These are phyloP conservation scores for Scytalidium sp. DNA, from an alignment of 2,329 filamentous ascomycete species.

Conservation along the genomic window DNA sequence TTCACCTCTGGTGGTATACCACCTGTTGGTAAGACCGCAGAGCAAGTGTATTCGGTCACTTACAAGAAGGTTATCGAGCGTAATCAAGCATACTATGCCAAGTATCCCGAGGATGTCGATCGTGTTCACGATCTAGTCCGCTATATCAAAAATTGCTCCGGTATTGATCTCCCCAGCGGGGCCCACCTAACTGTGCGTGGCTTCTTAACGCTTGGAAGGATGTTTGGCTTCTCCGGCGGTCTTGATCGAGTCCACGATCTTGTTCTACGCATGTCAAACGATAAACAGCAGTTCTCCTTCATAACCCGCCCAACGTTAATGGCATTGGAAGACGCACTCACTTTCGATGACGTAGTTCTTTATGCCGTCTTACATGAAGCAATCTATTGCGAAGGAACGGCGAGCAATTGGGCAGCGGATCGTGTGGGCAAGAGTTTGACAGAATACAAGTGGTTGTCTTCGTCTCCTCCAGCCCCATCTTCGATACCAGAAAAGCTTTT, in stretches of 20 bases:
- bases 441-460: slow-evolving; percentile 46
- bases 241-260: slow-evolving; percentile 72
- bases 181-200: slow-evolving; percentile 69
- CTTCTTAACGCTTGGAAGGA: slow-evolving; percentile 74
- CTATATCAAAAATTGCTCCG: slow-evolving; percentile 57
- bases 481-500: slow-evolving; percentile 49
- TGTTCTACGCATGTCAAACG: slow-evolving; percentile 66
- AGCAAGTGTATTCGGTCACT: slow-evolving; percentile 71
- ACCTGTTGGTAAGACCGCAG: slow-evolving; percentile 67
- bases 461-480: slow-evolving; percentile 24
- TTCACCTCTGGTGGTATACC: slow-evolving; percentile 85
- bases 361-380: slow-evolving; percentile 87
- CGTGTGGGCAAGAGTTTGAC: slow-evolving; percentile 51
- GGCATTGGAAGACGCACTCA: slow-evolving; percentile 62
- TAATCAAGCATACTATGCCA: slow-evolving; percentile 77
- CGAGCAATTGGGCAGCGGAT: slow-evolving; percentile 74
- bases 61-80: slow-evolving; percentile 68
- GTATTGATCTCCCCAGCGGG: slow-evolving; percentile 67
- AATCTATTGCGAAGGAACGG: slow-evolving; percentile 71
- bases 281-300: slow-evolving; percentile 73
- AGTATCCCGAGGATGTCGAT: slow-evolving; percentile 77
- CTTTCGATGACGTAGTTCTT: slow-evolving; percentile 74
- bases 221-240: slow-evolving; percentile 76
- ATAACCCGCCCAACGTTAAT: slow-evolving; percentile 70
- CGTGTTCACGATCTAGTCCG: slow-evolving; percentile 64